phyloP scores from a whole-genome alignment of 805 yeast species.

The Hemisphaericaspora nanyangensis region DNA sequence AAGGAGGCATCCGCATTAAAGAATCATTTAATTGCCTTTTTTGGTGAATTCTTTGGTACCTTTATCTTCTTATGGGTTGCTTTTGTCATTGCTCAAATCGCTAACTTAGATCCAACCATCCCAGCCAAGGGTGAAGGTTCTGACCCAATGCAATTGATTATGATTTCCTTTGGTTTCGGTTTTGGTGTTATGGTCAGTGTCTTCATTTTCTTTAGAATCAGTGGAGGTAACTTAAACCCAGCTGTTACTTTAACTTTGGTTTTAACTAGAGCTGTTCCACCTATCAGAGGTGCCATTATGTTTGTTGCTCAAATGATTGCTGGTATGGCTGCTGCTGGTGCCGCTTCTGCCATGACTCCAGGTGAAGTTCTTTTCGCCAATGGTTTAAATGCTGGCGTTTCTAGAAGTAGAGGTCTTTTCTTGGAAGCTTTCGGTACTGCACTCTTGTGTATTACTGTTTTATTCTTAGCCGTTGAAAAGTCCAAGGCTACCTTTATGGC shows the following conservation, averaged over 20 bases:
- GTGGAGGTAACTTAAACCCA: constrained; percentile 90
- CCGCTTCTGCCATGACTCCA: constrained; percentile 81
- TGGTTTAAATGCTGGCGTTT: constrained; percentile 65
- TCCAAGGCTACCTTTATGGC: constrained; percentile 73
- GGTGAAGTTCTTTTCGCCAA: constrained; percentile 72
- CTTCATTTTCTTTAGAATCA: constrained; percentile 64
- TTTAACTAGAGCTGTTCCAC: constrained; percentile 70
- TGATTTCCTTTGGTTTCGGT: constrained; percentile 86
- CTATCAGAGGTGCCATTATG: constrained; percentile 65
- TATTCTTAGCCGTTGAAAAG: constrained; percentile 82
- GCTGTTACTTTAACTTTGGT: constrained; percentile 75
- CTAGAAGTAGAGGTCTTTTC: constrained; percentile 72
- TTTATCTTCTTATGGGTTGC: constrained; percentile 82
- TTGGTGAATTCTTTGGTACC: constrained; percentile 85
- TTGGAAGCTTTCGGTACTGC: constrained; percentile 79
- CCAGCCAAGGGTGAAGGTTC: constrained; percentile 34
- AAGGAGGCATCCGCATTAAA: constrained; percentile 17
- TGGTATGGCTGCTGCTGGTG: constrained; percentile 92
- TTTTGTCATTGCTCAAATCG: constrained; percentile 76
- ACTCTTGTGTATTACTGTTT: constrained; percentile 68
- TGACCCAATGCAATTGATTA: constrained; percentile 63
- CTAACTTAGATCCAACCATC: constrained; percentile 52
- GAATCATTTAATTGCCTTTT: constrained; percentile 63
- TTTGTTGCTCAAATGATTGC: constrained; percentile 69
- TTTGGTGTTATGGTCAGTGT: constrained; percentile 77